Evolutionary conservation across 805 yeast species (phyloP), one percentile per base, ranked within the genome.

Genomic region (Kluyveromyces siamensis): DNA sequence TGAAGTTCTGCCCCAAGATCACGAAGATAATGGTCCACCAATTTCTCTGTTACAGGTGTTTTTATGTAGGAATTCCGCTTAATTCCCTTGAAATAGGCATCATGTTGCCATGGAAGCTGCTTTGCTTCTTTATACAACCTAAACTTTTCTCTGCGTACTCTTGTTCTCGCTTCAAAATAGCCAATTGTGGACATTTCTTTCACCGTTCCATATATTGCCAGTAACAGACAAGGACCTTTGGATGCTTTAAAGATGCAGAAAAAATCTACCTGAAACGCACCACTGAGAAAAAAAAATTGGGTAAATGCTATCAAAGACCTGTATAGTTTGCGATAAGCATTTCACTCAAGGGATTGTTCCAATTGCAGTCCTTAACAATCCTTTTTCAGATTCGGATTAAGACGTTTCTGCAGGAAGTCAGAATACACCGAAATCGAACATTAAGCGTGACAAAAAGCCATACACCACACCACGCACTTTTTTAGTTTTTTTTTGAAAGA

Each of bases 391-490:
- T 30, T 13, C 11, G 14, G 35, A 11, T 30, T 30, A 7, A 30
- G 14, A 10, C 7, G 35, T 30, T 30, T 13, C 14, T 30, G 35
- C 14, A 11, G 35, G 14, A 30, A 30, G 11, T 30, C 8, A 30
- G 35, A 30, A 30, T 30, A 30, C 14, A 10, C 14, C 14, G 35
- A 30, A 13, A 30, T 30, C 35, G 14, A 30, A 30, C 3, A 30
- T 30, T 30, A 10, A 30, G 35, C 35, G 27, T 21, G 33, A 19
- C n/a, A 41, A 14, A 33, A 35, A 30, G 14, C 45, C 45, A 7
- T 43, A 33, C 45, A 43, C 39, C 45, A 38, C 45, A 35, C 45
- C 45, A 43, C 45, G 45, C 45, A 43, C 45, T 43, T 43, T 43
- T 37, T 19, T 13, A 7, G 10, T 37, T 37, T 37, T 37, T 37